Conservation (phyloP, 2,329 filamentous ascomycete genomes). For the Paracorniculantispora psalliotae region DNA sequence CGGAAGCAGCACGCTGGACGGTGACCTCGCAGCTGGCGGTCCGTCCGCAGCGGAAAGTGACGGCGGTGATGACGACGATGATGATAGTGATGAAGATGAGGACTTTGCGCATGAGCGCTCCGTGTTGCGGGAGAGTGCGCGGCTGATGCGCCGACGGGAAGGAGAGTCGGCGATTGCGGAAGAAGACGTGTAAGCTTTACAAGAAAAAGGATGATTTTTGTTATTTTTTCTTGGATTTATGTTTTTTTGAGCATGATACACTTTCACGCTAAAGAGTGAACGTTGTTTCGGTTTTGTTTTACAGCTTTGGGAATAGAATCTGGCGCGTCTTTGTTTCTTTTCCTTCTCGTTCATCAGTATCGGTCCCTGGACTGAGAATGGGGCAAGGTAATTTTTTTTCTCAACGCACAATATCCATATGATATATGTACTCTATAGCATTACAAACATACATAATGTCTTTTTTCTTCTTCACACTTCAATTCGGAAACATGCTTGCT, state of each 20-base stretch:
- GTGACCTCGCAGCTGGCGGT: neutral
- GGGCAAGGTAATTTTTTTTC: neutral
- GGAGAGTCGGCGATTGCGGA: neutral
- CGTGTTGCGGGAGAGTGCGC: slow-evolving; percentile 3
- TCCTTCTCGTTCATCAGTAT: neutral
- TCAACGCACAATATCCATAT: neutral
- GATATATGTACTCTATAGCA: neutral
- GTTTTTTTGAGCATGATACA: too few relatives aligned
- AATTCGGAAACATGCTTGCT: neutral
- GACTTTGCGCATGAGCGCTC: slow-evolving; percentile 20
- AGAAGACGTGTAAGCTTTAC: neutral
- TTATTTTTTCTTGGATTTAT: too few relatives aligned
- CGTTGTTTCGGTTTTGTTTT: too few relatives aligned
- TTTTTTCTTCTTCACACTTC: neutral
- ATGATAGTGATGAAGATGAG: slow-evolving; percentile 32
- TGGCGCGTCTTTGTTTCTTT: neutral
- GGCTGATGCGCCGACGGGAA: neutral
- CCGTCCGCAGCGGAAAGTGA: slow-evolving; percentile 20
- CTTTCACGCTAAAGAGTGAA: too few relatives aligned
- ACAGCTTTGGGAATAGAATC: too few relatives aligned
- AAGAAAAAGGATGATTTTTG: too few relatives aligned
- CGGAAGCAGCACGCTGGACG: neutral
- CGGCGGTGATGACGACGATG: slow-evolving; percentile 26
- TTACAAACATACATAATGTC: neutral
- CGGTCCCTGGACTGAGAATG: neutral